A percentile compares a stretch with the other conserved stretches of the same genome.
Conservation (phyloP, 495 filamentous ascomycete genomes). For the Cenococcum geophilum region DNA sequence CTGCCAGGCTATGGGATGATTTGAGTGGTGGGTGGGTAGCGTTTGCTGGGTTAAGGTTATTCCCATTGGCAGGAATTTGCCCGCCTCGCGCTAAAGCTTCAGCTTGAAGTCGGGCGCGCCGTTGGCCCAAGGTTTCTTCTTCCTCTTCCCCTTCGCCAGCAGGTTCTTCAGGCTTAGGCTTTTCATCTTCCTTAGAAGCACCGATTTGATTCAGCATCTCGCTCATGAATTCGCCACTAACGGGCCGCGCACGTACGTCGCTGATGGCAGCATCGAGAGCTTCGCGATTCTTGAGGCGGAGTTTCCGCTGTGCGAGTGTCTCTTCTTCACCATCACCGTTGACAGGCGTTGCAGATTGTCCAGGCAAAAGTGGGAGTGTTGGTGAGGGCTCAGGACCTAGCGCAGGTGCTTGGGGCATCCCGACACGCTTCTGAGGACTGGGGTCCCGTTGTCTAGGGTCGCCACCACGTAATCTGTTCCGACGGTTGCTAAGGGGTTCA, state of each 20-base stretch:
- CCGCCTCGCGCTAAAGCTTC: conserved; percentile 55
- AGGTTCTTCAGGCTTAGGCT: conserved; percentile 30
- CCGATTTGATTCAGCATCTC: conserved; percentile 72
- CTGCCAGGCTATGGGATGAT: conserved; percentile 58
- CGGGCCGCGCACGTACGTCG: conserved; percentile 48
- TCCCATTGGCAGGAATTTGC: neutral
- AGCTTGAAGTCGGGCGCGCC: conserved; percentile 70
- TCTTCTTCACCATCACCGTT: conserved; percentile 62
- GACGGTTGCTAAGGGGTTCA: conserved; percentile 75
- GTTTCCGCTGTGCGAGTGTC: conserved; percentile 68
- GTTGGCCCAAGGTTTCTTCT: conserved; percentile 86
- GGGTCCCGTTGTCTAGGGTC: conserved; percentile 29
- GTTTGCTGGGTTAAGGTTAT: neutral
- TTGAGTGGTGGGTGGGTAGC: conserved; percentile 28
- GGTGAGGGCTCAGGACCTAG: conserved; percentile 14
- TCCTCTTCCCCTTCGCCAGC: conserved; percentile 45
- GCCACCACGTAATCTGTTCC: conserved; percentile 67
- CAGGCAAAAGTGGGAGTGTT: conserved; percentile 17
- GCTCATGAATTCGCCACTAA: conserved; percentile 69
- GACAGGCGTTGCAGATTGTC: conserved; percentile 12
- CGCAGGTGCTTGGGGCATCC: conserved; percentile 8
- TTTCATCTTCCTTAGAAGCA: conserved; percentile 37
- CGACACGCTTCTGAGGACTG: conserved; percentile 36
- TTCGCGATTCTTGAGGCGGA: conserved; percentile 56
- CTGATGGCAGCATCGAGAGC: conserved; percentile 39